Base-by-base conservation (phyloP, 1,284 basidiomycete species). In the Sparassis latifolia region DNA sequence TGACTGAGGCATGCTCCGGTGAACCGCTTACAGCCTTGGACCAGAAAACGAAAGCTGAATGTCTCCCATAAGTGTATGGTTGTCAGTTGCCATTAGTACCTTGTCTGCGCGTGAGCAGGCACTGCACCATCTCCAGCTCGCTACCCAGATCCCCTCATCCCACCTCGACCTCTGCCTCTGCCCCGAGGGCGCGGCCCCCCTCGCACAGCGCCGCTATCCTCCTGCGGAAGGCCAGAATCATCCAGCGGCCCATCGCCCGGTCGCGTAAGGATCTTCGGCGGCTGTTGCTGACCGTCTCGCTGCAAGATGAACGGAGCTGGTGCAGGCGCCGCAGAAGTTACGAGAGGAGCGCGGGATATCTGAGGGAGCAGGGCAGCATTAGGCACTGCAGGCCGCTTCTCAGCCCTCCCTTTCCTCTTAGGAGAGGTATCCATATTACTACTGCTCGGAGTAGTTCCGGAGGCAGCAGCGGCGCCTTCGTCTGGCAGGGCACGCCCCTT, bases 301-400 rank as follows among this genome's bases (percentile, higher is more conserved):
- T 63, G 62, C 42, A 69, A 48, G 37, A 67, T 68, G 10, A 57
- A 58, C 27, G 64, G 59, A 6, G 61, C 53, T 6, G 55, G 49
- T 20, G 56, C 47, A 12, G 9, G 50, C 20, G 20, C 20, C 20
- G 20, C 20, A 20, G 20, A 20, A 20, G 20, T 20, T 20, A 20
- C 20, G 51, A 12, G 53, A 47, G 10, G 54, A 32, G 1, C 45
- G 47, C 6, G 39, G 43, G 2, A 57, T 47, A 20, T 20, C 20
- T 20, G 20, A 20, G 20, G 20, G 20, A 20, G 20, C 3, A 47
- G 45, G 7, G 45, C 35, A 6, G 48, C 52, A 30, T 12, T 44
- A 41, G 32, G 45, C 4, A 33, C 42, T 10, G 42, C 33, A 4
- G 9, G 9, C 9, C 54, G 53, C 39, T 53, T 58, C 48, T 52